Conservation (phyloP, 1,139 yeast species). For the Blastobotrys petasosporus region DNA sequence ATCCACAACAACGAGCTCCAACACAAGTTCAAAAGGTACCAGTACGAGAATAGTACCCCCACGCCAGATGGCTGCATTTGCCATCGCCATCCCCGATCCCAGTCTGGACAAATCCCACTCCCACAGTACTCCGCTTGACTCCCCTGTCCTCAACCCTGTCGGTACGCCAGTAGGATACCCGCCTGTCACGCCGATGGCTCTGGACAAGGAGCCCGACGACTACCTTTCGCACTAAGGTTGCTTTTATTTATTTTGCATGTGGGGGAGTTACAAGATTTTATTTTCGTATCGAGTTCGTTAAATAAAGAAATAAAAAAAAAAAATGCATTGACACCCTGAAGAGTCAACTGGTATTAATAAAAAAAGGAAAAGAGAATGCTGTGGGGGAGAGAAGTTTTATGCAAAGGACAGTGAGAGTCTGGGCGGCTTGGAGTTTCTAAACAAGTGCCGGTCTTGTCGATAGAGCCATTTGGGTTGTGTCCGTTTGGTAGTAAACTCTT, state of each 20-base stretch:
- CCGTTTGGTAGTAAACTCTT: too few relatives aligned
- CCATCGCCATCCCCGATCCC: neutral
- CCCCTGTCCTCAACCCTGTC: slow-evolving; percentile 8
- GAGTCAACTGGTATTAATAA: neutral
- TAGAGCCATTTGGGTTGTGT: neutral
- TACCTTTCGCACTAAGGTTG: neutral
- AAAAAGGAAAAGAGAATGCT: neutral
- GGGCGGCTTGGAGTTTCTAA: neutral
- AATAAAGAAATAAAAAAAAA: neutral
- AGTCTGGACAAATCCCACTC: neutral
- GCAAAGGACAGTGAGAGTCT: neutral
- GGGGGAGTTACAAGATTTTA: too few relatives aligned
- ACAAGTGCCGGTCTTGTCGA: neutral
- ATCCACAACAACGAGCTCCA: neutral
- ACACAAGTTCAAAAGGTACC: too few relatives aligned
- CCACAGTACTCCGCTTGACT: neutral
- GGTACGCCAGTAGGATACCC: slow-evolving; percentile 9
- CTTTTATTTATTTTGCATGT: neutral
- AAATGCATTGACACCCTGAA: too few relatives aligned
- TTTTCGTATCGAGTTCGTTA: neutral
- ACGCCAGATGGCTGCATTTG: neutral
- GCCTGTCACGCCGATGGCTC: slow-evolving; percentile 12
- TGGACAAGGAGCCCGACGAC: slow-evolving; percentile 1
- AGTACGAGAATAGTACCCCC: neutral
- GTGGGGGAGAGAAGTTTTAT: neutral